Evolutionary conservation across 306 rosid species (phyloP).

Genomic region (Gastrolobium villosum): DNA sequence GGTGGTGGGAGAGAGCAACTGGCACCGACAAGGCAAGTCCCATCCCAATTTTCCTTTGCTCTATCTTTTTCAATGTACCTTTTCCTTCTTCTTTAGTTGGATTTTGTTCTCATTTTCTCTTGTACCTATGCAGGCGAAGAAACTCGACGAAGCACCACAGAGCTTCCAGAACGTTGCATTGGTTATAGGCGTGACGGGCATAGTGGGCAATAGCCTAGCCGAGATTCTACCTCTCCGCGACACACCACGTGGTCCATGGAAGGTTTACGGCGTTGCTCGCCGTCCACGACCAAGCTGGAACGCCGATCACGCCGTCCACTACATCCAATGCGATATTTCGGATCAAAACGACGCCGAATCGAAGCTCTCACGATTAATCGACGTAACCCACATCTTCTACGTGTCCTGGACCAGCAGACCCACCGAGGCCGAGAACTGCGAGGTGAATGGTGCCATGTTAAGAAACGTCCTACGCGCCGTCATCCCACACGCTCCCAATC

Average conservation of each 20-base stretch:
- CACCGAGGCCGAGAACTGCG: conserved; percentile 66
- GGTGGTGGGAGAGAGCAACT: conserved; percentile 62
- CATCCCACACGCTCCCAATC: conserved; percentile 68
- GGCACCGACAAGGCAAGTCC: conserved; percentile 56
- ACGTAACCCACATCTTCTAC: conserved; percentile 75
- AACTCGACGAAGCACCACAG: conserved; percentile 25
- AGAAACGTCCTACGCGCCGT: conserved; percentile 58
- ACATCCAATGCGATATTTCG: conserved; percentile 67
- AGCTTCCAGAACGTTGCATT: conserved; percentile 52
- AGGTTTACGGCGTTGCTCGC: conserved; percentile 81
- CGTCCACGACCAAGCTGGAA: conserved; percentile 72
- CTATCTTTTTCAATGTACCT: background rate
- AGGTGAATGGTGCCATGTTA: conserved; percentile 66
- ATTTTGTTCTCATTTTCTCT: background rate
- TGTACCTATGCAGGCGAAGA: conserved; percentile 28
- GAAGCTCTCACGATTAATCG: conserved; percentile 65
- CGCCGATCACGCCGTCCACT: conserved; percentile 62
- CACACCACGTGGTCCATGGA: conserved; percentile 84
- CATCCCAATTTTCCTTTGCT: background rate
- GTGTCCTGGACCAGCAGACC: conserved; percentile 65
- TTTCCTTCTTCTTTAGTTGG: background rate
- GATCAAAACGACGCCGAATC: conserved; percentile 53
- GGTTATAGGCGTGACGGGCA: conserved; percentile 60
- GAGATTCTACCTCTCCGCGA: conserved; percentile 65
- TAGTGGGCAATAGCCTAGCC: conserved; percentile 68